phyloP scores from a whole-genome alignment of 768 basidiomycete species.

The Podaxis mareebaensis region DNA sequence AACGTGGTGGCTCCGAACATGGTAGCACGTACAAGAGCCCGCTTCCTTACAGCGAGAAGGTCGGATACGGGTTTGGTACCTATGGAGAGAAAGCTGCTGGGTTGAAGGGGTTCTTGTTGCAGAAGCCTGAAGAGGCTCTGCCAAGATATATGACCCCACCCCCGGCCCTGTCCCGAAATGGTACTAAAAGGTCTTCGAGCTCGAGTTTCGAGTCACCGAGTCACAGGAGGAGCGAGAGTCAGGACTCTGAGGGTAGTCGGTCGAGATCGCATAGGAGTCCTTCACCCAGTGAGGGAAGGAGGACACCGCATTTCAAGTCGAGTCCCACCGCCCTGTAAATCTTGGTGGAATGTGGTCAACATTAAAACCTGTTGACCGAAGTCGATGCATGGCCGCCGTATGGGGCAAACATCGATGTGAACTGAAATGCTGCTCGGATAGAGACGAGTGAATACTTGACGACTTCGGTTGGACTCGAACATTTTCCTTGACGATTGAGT shows the following conservation, averaged over 20 bases:
- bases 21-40: conserved; percentile 13
- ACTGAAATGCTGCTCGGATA: background rate
- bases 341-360: background rate
- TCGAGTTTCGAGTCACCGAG: conserved; percentile 16
- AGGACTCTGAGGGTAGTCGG: conserved; percentile 1
- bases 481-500: conserved; percentile 5
- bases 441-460: background rate
- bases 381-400: background rate
- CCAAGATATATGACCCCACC: conserved; percentile 51
- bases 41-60: conserved; percentile 30
- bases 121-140: conserved; percentile 61
- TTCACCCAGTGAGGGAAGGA: conserved; percentile 2
- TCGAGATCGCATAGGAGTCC: background rate
- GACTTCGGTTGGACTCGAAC: conserved; percentile 9
- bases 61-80: conserved; percentile 76
- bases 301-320: conserved; percentile 19
- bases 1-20: conserved; percentile 8
- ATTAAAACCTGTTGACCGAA: background rate
- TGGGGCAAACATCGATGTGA: background rate
- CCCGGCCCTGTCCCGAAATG: conserved; percentile 22
- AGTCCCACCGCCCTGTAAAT: conserved; percentile 18
- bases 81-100: conserved; percentile 76
- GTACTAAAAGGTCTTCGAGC: conserved; percentile 13
- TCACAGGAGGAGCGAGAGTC: conserved; percentile 11
- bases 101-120: conserved; percentile 60